Evolutionary conservation across 2,329 filamentous ascomycete species (phyloP), one percentile per base, ranked within the genome.

Genomic region (Ophidiomyces ophidiicola): DNA sequence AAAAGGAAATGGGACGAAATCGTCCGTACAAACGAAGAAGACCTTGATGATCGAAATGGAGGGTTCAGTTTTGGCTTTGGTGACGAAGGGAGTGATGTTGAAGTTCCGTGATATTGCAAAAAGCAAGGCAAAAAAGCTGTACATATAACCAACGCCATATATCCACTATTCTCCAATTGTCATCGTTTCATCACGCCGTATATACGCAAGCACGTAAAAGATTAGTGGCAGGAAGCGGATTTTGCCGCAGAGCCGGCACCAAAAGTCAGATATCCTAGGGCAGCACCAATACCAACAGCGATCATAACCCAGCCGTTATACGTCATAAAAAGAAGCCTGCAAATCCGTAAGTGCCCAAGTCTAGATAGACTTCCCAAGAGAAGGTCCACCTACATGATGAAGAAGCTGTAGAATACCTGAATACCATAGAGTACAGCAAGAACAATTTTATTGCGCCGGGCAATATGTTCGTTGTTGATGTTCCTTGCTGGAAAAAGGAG

Each of bases 301-400:
- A 93, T 63, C 90, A 98, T 98, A 50, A 98, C 78, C 79, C 83
- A 93, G 41, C 90, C 90, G 54, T 98, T 98, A 66, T 98, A 98
- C n/a, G 90, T 98, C 90, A 98, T 98, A 64, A 98, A 98, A 15
- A 98, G 66, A 45, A 98, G 70, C 90, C 88, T 96, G 44, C n/a
- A 30, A 5, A 20, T 30, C 8, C 20, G 26, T 17, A 36, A 32
- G 12, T n/a, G 15, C 11, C 4, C 32, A 23, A n/a, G 5, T 6
- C 6, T n/a, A 24, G 11, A 10, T 3, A 21, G 15, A 11, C 21
- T 5, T 17, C 7, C 25, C 17, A 18, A 14, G 18, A 28, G 19
- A 40, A 19, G n/a, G n/a, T n/a, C 14, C 1, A 78, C 88, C 78
- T 60, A 94, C 90, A 98, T 98, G 58, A 98, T 87, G 72, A 98